Base-by-base conservation (phyloP, 2,329 filamentous ascomycete species). In the Whalleya microplaca region DNA sequence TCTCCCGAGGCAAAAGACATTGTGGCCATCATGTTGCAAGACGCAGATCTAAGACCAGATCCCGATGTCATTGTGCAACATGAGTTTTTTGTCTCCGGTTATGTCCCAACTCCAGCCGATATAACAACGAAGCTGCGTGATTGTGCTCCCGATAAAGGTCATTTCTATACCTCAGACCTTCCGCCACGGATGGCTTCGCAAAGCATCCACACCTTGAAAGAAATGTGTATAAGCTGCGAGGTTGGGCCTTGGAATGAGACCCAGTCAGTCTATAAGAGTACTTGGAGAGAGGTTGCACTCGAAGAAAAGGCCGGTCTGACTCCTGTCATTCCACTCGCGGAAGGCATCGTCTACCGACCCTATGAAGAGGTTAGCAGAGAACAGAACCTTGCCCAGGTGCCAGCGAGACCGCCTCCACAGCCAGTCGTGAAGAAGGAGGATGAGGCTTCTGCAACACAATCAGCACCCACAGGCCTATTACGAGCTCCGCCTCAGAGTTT, bases 31-130 rank as follows among this genome's bases (percentile, higher is more conserved):
- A 85, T 95, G 75, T 80, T 95, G 21, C 84, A 91, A 62, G 87
- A 91, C 55, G 89, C 92, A 48, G 87, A 92, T 66, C 79, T 84
- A 66, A 83, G 91, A 59, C 91, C 90, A 1, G 85, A 87, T 49
- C 89, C 91, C 1, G 91, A 95, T 68, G 79, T 81, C 46, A 93
- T 95, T 66, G 87, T 94, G 41, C 85, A 90, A 63, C 91, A 95
- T 69, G 79, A 85, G 5, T 95, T 94, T 73, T 95, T 95, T 78
- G 85, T 84, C 50, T 82, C 87, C 27, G 90, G 90, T 14, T 92
- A 88, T 72, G 85, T 94, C 72, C 91, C 91, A 7, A 72, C 76
- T 9, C 70, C 81, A 18, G 74, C 78, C 42, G 85, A 88, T 61
- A 87, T 88, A 68, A 85, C 78, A 18, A 70, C 78, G 4, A 82